phyloP scores from a whole-genome alignment of 192 early-diverging fungal species.

The Phlyctochytrium planicorne region DNA sequence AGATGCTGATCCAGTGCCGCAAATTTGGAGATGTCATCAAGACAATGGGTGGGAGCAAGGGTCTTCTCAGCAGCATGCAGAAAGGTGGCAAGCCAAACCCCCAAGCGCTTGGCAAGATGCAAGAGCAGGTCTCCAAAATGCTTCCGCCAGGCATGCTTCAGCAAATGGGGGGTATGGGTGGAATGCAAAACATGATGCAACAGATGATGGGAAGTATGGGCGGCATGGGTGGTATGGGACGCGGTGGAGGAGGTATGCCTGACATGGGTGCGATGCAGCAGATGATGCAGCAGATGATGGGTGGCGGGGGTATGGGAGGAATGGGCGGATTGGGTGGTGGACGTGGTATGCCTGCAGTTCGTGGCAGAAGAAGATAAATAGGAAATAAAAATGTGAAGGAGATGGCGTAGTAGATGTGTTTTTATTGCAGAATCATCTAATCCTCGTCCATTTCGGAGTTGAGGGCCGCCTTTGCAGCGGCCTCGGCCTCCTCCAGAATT shows the following conservation, averaged over 20 bases:
- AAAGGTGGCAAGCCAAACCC: conserved; percentile 51
- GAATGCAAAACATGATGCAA: conserved; percentile 14
- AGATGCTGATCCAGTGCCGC: conserved; percentile 72
- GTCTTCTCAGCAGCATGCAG: conserved; percentile 67
- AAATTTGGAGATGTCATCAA: conserved; percentile 87
- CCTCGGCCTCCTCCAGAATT: conserved; percentile 81
- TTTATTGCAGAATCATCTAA: no score
- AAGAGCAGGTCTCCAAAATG: conserved; percentile 32
- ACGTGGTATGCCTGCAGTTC: neutral
- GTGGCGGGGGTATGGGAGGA: conserved; percentile 43
- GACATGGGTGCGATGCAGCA: conserved; percentile 69
- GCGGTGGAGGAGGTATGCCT: conserved; percentile 3
- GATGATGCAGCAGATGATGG: conserved; percentile 80
- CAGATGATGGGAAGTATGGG: conserved; percentile 8
- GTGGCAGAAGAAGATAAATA: neutral
- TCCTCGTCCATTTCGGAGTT: conserved; percentile 55
- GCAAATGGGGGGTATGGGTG: conserved; percentile 64
- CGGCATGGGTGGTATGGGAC: conserved; percentile 37
- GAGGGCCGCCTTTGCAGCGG: conserved; percentile 66
- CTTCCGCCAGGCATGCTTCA: conserved; percentile 72
- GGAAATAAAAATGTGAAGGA: no score
- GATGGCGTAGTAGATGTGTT: no score
- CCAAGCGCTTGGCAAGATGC: conserved; percentile 48
- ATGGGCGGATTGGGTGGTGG: conserved; percentile 41
- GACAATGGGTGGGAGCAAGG: conserved; percentile 89